Evolutionary conservation across 768 basidiomycete genomes (phyloP).

Genomic region (Leucosporidium creatinivorum): DNA sequence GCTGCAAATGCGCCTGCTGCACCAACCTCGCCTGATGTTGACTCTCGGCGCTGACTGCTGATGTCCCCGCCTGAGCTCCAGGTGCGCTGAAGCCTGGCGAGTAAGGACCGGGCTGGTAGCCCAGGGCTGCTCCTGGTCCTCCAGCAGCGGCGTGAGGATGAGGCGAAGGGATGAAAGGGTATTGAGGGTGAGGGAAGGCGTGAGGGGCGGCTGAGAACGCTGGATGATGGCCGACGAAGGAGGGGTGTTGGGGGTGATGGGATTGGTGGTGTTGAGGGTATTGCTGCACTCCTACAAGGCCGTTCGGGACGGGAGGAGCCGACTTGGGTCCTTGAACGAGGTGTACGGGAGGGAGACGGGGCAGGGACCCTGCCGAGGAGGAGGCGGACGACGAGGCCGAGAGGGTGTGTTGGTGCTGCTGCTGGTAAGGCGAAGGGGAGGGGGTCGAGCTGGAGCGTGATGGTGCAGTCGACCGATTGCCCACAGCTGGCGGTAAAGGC

Average conservation of each 20-base stretch:
- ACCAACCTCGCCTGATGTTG: constrained; percentile 3
- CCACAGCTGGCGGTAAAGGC: background rate
- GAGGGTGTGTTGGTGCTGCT: constrained; percentile 2
- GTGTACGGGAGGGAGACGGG: constrained; percentile 2
- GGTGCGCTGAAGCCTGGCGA: background rate
- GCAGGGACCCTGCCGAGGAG: background rate
- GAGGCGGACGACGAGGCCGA: background rate
- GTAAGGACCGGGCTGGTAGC: background rate
- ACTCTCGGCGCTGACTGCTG: background rate
- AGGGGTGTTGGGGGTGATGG: background rate
- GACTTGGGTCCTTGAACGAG: background rate
- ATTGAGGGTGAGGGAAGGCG: constrained; percentile 16
- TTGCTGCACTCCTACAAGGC: background rate
- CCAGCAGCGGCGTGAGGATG: constrained; percentile 12
- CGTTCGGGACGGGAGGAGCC: background rate
- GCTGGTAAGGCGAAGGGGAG: background rate
- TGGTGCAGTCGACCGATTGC: background rate
- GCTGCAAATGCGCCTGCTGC: constrained; percentile 4
- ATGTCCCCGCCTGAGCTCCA: background rate
- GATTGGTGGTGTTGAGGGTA: background rate
- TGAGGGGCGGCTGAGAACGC: constrained; percentile 1
- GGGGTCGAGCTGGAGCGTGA: background rate
- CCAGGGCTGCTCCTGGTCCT: background rate
- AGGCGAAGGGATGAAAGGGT: constrained; percentile 30
- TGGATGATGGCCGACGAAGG: constrained; percentile 9